Conservation (phyloP, 2,329 filamentous ascomycete species). For the Arthrobotrys iridis region DNA sequence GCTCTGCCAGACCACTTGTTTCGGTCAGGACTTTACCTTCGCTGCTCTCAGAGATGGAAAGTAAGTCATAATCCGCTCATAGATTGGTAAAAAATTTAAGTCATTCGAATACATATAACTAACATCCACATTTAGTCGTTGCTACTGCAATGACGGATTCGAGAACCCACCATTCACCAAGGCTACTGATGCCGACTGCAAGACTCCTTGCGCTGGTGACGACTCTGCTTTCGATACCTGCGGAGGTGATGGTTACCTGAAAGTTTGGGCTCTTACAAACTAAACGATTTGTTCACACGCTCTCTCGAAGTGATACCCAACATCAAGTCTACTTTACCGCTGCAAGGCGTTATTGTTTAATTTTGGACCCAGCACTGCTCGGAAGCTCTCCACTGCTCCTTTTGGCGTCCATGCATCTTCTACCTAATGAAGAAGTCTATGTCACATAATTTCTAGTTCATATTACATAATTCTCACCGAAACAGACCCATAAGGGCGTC, state of each 20-base stretch:
- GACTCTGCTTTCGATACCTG: not conserved
- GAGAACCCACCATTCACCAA: not conserved
- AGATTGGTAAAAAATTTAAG: no score
- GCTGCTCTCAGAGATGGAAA: constrained; percentile 21
- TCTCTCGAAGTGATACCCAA: not conserved
- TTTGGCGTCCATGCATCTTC: not conserved
- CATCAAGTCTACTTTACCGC: not conserved
- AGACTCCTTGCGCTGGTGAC: not conserved
- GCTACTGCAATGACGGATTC: constrained; percentile 23
- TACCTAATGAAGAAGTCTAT: constrained; percentile 7
- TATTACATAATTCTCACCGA: constrained; percentile 25
- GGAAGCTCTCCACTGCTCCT: not conserved
- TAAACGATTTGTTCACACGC: not conserved
- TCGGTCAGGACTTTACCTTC: not conserved
- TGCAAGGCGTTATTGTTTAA: not conserved
- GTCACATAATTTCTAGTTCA: constrained; percentile 37
- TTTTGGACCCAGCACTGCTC: not conserved
- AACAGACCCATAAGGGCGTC: no score
- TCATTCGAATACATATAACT: not conserved
- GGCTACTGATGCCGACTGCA: not conserved
- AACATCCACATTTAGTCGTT: not conserved
- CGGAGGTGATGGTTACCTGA: constrained; percentile 11
- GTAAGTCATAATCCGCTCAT: constrained; percentile 9
- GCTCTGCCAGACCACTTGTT: constrained; percentile 17
- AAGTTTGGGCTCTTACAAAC: constrained; percentile 11